Evolutionary conservation across 177 flowering plant genomes (phyloP).

Genomic region (Vitis hybrid): DNA sequence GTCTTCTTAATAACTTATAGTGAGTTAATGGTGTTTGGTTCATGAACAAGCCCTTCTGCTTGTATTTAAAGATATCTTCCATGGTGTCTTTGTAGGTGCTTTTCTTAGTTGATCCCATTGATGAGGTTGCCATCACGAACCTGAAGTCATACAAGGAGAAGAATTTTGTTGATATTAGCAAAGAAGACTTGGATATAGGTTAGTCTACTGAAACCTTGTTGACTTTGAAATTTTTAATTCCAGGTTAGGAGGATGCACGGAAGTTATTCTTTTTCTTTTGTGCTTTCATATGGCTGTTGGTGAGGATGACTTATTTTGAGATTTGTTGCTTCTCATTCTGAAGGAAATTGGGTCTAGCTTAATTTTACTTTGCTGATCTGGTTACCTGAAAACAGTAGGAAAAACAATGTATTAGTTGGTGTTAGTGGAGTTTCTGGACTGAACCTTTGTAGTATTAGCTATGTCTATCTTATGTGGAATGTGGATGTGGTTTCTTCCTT

Average conservation of each 20-base stretch:
- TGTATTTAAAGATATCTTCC: background rate
- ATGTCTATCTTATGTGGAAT: background rate
- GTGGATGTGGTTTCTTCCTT: background rate
- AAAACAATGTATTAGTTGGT: background rate
- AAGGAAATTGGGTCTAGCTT: too few species aligned
- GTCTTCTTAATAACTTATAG: background rate
- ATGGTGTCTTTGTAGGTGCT: slow-evolving; percentile 53
- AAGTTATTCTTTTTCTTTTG: too few species aligned
- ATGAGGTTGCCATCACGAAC: slow-evolving; percentile 88
- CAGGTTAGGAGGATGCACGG: too few species aligned
- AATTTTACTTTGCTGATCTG: too few species aligned
- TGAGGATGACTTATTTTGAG: too few species aligned
- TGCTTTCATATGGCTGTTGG: too few species aligned
- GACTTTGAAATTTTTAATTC: too few species aligned
- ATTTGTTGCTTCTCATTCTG: too few species aligned
- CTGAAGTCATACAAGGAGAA: slow-evolving; percentile 89
- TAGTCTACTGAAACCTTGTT: slow-evolving; percentile 11
- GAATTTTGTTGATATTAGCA: slow-evolving; percentile 92
- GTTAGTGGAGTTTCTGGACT: background rate
- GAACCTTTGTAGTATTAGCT: background rate
- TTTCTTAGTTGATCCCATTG: slow-evolving; percentile 93
- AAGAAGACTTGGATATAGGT: slow-evolving; percentile 97
- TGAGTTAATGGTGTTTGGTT: background rate
- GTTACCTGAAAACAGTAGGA: background rate
- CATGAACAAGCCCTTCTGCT: background rate